A percentile compares a stretch with the other conserved stretches of the same genome.
phyloP scores from a whole-genome alignment of 371 early-diverging fungal genomes.

The Apophysomyces variabilis region DNA sequence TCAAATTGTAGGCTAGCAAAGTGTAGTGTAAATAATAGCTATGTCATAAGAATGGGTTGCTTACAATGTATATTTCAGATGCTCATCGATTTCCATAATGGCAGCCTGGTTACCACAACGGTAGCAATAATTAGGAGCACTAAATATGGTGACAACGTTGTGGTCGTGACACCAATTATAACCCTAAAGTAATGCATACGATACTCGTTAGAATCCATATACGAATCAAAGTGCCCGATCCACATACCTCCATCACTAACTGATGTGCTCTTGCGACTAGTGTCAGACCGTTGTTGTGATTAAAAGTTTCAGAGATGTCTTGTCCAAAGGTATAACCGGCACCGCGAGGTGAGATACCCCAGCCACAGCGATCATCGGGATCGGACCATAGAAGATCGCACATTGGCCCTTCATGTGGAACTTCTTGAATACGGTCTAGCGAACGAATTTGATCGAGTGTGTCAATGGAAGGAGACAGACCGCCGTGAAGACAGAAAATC shows the following conservation, averaged over 20 bases:
- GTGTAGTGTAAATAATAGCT: constrained; percentile 2
- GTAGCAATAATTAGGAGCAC: constrained; percentile 99
- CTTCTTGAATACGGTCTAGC: constrained; percentile 97
- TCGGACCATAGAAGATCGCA: constrained; percentile 99
- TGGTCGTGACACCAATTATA: constrained; percentile 98
- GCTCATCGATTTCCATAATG: constrained; percentile 96
- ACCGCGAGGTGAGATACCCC: constrained; percentile 98
- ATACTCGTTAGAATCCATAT: too few relatives aligned
- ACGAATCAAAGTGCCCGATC: neutral
- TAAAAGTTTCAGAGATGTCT: constrained; percentile 96
- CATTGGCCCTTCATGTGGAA: constrained; percentile 99
- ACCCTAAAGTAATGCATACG: constrained; percentile 51
- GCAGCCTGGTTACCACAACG: constrained; percentile 99
- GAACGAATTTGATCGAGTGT: constrained; percentile 98
- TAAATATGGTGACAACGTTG: constrained; percentile 99
- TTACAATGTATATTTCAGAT: constrained; percentile 91
- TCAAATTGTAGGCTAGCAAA: constrained; percentile 93
- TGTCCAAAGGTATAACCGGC: constrained; percentile 99
- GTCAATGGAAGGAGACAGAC: constrained; percentile 96
- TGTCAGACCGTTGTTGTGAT: constrained; percentile 94
- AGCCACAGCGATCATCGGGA: constrained; percentile 97
- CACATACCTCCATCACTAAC: constrained; percentile 72
- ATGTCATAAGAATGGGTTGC: constrained; percentile 21
- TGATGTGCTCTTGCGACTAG: constrained; percentile 98
- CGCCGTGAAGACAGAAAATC: constrained; percentile 99